Evolutionary conservation across 768 basidiomycete genomes (phyloP).

Genomic region (Mycena vitilis): DNA sequence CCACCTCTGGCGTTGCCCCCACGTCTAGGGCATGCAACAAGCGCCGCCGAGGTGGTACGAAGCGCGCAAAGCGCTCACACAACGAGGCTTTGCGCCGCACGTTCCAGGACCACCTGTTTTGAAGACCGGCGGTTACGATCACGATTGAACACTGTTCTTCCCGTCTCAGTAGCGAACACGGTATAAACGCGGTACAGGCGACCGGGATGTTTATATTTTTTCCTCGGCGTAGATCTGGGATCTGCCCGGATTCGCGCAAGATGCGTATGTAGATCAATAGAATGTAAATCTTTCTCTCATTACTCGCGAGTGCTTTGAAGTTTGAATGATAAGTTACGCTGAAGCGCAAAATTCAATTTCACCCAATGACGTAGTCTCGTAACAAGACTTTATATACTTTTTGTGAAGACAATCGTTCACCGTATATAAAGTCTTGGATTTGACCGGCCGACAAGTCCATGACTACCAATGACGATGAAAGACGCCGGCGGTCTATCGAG

Average conservation of each 20-base stretch:
- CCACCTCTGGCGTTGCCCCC: neutral
- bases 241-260: neutral
- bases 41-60: neutral
- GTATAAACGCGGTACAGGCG: neutral
- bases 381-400: too few species aligned
- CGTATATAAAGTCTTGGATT: too few species aligned
- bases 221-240: slow-evolving; percentile 2
- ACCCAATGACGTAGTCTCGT: too few species aligned
- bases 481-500: too few species aligned
- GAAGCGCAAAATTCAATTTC: too few species aligned
- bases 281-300: neutral
- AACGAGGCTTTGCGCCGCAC: slow-evolving; percentile 13
- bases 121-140: slow-evolving; percentile 6
- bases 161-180: too few species aligned
- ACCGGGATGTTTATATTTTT: neutral
- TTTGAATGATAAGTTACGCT: neutral
- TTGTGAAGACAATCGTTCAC: too few species aligned
- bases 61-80: slow-evolving; percentile 17
- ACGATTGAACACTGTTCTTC: too few species aligned
- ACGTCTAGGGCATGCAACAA: neutral
- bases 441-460: too few species aligned
- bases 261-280: neutral
- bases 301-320: neutral
- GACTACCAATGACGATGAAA: too few species aligned
- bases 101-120: slow-evolving; percentile 14